Conservation (phyloP, 2,329 filamentous ascomycete species). For the Colletotrichum tabaci region DNA sequence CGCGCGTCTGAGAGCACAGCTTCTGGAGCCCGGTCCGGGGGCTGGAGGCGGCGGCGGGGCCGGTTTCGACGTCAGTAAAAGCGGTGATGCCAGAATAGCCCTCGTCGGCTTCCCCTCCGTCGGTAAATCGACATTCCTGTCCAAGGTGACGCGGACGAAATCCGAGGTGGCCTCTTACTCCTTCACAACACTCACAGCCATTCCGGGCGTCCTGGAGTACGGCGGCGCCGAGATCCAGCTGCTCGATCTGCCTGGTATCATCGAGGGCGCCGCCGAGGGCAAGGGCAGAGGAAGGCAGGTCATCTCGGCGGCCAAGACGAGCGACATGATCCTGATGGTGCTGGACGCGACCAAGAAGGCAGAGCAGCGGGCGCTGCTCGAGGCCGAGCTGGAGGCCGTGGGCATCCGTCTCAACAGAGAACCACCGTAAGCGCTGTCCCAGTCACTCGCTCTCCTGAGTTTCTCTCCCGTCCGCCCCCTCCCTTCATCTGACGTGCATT, state of each 20-base stretch:
- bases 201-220: constrained; percentile 97
- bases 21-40: constrained; percentile 90
- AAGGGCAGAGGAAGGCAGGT: constrained; percentile 97
- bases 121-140: constrained; percentile 98
- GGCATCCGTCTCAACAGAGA: constrained; percentile 94
- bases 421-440: constrained; percentile 76
- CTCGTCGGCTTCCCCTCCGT: constrained; percentile 99
- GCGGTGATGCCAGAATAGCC: constrained; percentile 95
- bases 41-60: constrained; percentile 83
- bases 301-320: constrained; percentile 98
- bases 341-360: constrained; percentile 96
- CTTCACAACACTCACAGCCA: constrained; percentile 97
- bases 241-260: constrained; percentile 97
- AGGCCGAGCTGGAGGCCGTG: constrained; percentile 94
- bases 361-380: constrained; percentile 90
- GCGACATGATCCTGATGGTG: constrained; percentile 96
- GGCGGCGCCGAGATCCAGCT: constrained; percentile 98
- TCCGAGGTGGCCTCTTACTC: constrained; percentile 96
- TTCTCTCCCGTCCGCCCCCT: neutral
- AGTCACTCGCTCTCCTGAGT: neutral
- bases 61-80: constrained; percentile 96
- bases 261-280: constrained; percentile 95
- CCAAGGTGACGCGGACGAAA: constrained; percentile 97
- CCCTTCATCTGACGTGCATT: constrained; percentile 21
- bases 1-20: constrained; percentile 91